A percentile compares a stretch with the other conserved stretches of the same genome.
phyloP scores from a whole-genome alignment of 176 grass and related monocot genomes.

The Chrysopogon serrulatus region DNA sequence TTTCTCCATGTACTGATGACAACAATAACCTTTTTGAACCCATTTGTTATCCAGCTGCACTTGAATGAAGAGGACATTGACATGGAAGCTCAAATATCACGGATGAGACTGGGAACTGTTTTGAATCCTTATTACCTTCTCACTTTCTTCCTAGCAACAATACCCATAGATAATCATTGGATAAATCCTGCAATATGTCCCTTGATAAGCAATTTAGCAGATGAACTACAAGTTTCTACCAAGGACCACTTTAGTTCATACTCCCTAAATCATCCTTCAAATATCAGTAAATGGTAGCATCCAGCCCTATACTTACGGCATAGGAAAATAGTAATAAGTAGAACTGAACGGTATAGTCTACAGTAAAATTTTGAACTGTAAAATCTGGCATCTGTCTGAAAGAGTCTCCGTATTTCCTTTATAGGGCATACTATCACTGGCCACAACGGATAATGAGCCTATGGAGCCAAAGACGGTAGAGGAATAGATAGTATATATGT shows the following conservation, averaged over 20 bases:
- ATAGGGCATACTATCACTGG: neutral
- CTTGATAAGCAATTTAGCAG: constrained; percentile 1
- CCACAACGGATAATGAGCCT: neutral
- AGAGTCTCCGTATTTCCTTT: neutral
- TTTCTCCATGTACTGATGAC: constrained; percentile 2
- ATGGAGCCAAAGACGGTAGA: neutral
- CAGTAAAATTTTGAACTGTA: neutral
- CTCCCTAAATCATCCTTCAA: neutral
- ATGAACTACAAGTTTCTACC: neutral
- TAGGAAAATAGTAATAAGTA: neutral
- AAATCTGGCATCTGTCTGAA: neutral
- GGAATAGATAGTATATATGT: neutral
- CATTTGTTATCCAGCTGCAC: constrained; percentile 20
- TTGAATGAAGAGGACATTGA: neutral
- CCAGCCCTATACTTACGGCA: neutral
- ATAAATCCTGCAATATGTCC: neutral
- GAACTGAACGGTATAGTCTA: neutral
- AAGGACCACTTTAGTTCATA: neutral
- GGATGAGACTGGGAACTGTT: neutral
- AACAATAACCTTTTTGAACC: neutral
- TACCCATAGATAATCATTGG: neutral
- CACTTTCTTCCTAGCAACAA: constrained; percentile 1
- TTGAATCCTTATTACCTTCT: neutral
- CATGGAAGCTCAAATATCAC: neutral
- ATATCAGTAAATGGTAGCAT: neutral